Percentiles rank a stretch among this genome's conserved stretches.
Evolutionary conservation across 163 green algal species (phyloP).

Genomic region (Scenedesmus sp.): DNA sequence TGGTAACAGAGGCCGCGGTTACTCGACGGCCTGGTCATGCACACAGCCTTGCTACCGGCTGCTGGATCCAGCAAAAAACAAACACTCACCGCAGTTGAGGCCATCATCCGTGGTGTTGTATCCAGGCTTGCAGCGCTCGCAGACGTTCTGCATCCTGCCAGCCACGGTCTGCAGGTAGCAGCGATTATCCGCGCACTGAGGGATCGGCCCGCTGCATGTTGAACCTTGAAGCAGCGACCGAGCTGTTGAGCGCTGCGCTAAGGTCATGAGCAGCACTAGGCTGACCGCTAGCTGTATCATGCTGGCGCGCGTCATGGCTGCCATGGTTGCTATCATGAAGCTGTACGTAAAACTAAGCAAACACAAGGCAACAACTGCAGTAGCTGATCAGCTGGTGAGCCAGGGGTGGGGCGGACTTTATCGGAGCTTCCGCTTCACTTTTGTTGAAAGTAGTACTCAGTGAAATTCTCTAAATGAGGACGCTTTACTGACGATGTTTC

Average conservation of each 20-base stretch:
- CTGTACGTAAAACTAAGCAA: not conserved
- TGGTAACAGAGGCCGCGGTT: not conserved
- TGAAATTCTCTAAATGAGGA: not conserved
- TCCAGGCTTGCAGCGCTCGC: constrained; percentile 3
- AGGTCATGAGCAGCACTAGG: not conserved
- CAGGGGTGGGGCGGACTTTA: not conserved
- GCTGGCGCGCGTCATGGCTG: not conserved
- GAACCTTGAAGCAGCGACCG: not conserved
- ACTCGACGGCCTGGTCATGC: not conserved
- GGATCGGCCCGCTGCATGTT: not conserved
- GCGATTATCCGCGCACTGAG: not conserved
- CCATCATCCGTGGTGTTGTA: not conserved
- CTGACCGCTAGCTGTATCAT: not conserved
- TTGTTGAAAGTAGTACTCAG: not conserved
- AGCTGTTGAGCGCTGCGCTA: not conserved
- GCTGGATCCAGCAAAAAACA: not conserved
- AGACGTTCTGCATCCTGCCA: constrained; percentile 12
- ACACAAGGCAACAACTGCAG: not conserved
- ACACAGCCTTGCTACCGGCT: not conserved
- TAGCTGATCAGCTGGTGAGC: not conserved
- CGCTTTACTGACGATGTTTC: not conserved
- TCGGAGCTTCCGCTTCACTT: not conserved
- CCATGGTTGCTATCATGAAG: not conserved
- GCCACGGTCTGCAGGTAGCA: not conserved
- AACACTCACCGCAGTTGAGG: constrained; percentile 22